These are phyloP conservation scores for Boechera stricta DNA, from an alignment of 345 rosid genomes.

Conservation along the genomic window DNA sequence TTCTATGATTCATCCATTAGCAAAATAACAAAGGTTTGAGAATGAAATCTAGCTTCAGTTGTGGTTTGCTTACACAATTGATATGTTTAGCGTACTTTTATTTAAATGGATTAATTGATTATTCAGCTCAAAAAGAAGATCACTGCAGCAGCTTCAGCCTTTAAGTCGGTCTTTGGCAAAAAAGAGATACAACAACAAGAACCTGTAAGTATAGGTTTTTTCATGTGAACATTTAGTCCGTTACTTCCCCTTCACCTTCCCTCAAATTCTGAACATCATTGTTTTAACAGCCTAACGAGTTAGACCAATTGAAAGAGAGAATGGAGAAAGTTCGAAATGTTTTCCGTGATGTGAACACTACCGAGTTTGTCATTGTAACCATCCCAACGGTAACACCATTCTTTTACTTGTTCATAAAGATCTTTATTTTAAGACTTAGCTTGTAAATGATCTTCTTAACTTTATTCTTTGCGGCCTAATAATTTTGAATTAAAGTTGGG, in stretches of 20 bases:
- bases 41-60: conserved; percentile 5
- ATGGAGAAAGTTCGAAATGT: conserved; percentile 76
- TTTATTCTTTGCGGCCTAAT: not conserved
- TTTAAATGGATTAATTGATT: conserved; percentile 12
- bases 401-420: conserved; percentile 15
- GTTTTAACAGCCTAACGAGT: conserved; percentile 57
- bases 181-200: conserved; percentile 52
- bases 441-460: conserved; percentile 9
- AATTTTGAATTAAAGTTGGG: not conserved
- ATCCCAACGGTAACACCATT: conserved; percentile 74
- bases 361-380: conserved; percentile 81
- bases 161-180: conserved; percentile 69
- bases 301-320: conserved; percentile 67
- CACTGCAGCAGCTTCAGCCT: conserved; percentile 71
- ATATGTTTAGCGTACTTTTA: conserved; percentile 19
- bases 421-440: not conserved
- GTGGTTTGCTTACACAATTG: conserved; percentile 1
- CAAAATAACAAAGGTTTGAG: conserved; percentile 74
- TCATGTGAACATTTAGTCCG: not conserved
- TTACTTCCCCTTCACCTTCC: conserved; percentile 3
- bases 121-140: conserved; percentile 72
- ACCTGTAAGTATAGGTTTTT: conserved; percentile 55
- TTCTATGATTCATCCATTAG: conserved; percentile 77
- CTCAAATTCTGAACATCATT: conserved; percentile 28
- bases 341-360: conserved; percentile 59